phyloP scores from a whole-genome alignment of 768 basidiomycete genomes.

The Boletus vinaceobasis region DNA sequence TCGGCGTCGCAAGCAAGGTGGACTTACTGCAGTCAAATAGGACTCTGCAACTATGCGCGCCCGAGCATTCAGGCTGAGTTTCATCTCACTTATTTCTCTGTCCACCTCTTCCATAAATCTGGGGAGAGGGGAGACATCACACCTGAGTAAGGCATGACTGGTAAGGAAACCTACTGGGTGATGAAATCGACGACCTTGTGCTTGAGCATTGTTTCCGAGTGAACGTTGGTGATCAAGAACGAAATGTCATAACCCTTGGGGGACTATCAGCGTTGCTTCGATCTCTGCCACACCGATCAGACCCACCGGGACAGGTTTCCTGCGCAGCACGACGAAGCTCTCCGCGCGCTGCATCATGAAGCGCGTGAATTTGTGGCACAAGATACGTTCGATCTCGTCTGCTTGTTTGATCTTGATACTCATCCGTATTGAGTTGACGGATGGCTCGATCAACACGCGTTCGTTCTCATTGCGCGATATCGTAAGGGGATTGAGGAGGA shows the following conservation, averaged over 20 bases:
- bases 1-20: background rate
- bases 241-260: conserved; percentile 95
- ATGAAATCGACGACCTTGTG: conserved; percentile 99
- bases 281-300: conserved; percentile 10
- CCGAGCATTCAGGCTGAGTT: conserved; percentile 91
- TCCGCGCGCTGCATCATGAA: conserved; percentile 99
- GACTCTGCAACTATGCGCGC: conserved; percentile 97
- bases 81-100: conserved; percentile 99
- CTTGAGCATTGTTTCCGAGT: conserved; percentile 98
- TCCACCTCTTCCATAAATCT: conserved; percentile 99
- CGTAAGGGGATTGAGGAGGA: conserved; percentile 86
- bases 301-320: conserved; percentile 86
- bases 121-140: background rate
- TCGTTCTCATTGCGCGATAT: conserved; percentile 98
- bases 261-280: conserved; percentile 5
- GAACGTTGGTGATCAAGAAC: conserved; percentile 95
- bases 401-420: conserved; percentile 99
- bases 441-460: conserved; percentile 94
- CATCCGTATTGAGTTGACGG: conserved; percentile 93
- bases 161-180: conserved; percentile 70
- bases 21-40: conserved; percentile 82
- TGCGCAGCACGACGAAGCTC: conserved; percentile 91
- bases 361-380: conserved; percentile 97
- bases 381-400: conserved; percentile 95
- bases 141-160: background rate